phyloP scores from a whole-genome alignment of 352 stramenopile genomes.

The Phytophthora kernoviae region DNA sequence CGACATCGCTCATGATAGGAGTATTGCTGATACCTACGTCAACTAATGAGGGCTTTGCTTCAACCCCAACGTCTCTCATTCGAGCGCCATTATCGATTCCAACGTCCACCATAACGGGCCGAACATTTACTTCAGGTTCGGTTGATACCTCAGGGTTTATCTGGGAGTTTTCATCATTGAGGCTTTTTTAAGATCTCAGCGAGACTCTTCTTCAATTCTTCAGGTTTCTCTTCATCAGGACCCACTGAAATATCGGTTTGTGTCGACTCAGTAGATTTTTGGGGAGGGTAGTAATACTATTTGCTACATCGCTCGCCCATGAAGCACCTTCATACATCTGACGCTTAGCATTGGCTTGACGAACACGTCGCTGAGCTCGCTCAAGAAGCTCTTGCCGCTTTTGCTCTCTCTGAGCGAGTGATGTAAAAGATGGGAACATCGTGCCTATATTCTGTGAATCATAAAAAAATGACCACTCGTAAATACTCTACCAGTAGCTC shows the following conservation, averaged over 20 bases:
- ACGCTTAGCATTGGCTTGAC: conserved; percentile 12
- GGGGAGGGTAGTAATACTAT: conserved; percentile 8
- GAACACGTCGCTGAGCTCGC: conserved; percentile 10
- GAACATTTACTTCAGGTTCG: neutral
- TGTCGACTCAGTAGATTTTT: conserved; percentile 24
- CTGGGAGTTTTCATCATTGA: neutral
- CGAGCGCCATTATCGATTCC: neutral
- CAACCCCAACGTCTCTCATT: neutral
- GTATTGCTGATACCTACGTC: too few species aligned
- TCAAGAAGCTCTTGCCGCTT: conserved; percentile 20
- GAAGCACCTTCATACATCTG: conserved; percentile 20
- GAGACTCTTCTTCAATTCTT: too few species aligned
- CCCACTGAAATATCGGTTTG: too few species aligned
- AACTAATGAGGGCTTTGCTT: neutral
- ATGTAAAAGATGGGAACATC: conserved; percentile 27
- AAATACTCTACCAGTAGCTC: too few species aligned
- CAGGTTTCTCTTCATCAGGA: conserved; percentile 10
- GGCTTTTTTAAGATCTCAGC: conserved; percentile 4
- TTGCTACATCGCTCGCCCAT: conserved; percentile 27
- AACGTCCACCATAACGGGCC: neutral
- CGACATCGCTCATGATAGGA: too few species aligned
- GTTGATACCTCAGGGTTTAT: conserved; percentile 3
- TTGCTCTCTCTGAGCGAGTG: conserved; percentile 9
- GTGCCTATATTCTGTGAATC: conserved; percentile 3
- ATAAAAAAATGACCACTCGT: too few species aligned